Conservation (phyloP, 2,329 filamentous ascomycete genomes). For the Ramularia collo-cygni region DNA sequence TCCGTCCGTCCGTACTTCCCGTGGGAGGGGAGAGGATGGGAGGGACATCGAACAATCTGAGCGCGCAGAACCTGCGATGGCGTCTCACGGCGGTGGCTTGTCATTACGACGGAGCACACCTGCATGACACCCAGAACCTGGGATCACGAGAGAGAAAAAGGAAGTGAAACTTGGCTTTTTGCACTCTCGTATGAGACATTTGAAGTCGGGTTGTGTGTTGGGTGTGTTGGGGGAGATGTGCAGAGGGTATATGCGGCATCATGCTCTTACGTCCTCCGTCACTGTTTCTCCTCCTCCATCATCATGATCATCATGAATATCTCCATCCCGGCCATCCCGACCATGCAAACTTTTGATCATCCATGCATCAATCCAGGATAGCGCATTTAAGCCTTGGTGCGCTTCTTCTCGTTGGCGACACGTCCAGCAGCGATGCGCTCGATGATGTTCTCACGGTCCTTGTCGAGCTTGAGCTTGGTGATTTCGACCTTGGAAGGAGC, state of each 20-base stretch:
- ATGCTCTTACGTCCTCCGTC: neutral
- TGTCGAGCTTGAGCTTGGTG: slow-evolving; percentile 98
- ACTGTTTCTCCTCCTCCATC: neutral
- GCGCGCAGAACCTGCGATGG: too few species aligned
- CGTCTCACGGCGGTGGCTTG: too few species aligned
- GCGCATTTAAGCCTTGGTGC: slow-evolving; percentile 12
- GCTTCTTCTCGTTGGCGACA: slow-evolving; percentile 58
- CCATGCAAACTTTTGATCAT: neutral
- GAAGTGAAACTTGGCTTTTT: neutral
- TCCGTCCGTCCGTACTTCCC: too few species aligned
- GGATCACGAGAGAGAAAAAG: too few species aligned
- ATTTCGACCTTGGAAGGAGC: slow-evolving; percentile 96
- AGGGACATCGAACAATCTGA: too few species aligned
- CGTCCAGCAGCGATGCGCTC: slow-evolving; percentile 77
- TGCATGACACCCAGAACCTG: too few species aligned
- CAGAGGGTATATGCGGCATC: neutral
- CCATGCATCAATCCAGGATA: too few species aligned
- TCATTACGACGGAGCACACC: too few species aligned
- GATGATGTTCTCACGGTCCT: slow-evolving; percentile 84
- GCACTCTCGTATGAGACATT: neutral
- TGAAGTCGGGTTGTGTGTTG: too few species aligned
- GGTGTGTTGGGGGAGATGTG: neutral
- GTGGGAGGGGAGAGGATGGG: too few species aligned
- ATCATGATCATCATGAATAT: neutral
- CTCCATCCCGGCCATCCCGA: neutral